Base-by-base conservation (phyloP, 257 asterid genomes). In the Knoxia roxburghii region DNA sequence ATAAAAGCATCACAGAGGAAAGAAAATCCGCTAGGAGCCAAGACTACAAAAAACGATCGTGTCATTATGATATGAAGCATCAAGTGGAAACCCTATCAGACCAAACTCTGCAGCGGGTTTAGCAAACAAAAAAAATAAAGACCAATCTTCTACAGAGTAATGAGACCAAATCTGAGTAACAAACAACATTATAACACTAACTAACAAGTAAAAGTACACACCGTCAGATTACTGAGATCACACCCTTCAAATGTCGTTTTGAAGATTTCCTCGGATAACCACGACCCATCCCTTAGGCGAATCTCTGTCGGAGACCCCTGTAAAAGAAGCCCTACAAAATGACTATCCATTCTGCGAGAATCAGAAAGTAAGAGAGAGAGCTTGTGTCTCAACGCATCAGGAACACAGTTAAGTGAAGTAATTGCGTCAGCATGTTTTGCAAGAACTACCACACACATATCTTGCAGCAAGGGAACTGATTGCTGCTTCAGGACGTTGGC, bases 201-300 rank as follows among this genome's bases (percentile, higher is more conserved):
- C 20, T 55, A 54, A 57, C 64, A 65, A 8, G 41, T 6, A 49
- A 58, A 13, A 32, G 23, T 50, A 3, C 79, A 7, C 66, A 93
- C 98, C 82, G 40, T 78, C 84, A 93, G 66, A 75, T 80, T 86
- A 85, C 80, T 84, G 73, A 81, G 68, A 55, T 81, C 67, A 59
- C 85, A 75, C 61, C 82, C 82, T 78, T 80, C 78, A 80, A 90
- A 88, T 72, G 65, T 68, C 81, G 72, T 78, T 23, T 66, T 72
- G 75, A 93, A 86, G 26, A 73, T 77, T 24, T 88, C 95, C 79
- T 93, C 98, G 30, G 88, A 71, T 69, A 93, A 71, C 98, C 97
- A 93, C 5, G 98, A 93, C 76, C 98, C 90, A 55, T 90, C 96
- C 81, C 84, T 72, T 51, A 93, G 3, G 53, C 85, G 89, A 60